Percentiles rank a stretch among this genome's conserved stretches.
Evolutionary conservation across 352 stramenopile species (phyloP).

Genomic region (Phytophthora sp.): DNA sequence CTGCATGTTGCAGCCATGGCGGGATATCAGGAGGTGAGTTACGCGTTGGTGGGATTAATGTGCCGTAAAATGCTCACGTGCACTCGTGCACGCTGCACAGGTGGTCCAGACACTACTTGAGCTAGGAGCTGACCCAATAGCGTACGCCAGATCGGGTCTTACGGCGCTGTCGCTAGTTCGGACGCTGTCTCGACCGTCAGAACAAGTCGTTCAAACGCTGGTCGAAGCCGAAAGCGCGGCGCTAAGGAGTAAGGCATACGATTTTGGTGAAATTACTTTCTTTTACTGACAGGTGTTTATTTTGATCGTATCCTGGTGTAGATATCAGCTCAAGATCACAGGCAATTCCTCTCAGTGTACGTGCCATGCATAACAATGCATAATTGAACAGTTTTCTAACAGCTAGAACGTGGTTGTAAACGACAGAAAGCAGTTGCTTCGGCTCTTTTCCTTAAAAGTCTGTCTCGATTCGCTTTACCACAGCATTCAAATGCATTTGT

Average conservation of each 20-base stretch:
- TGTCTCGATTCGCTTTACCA: constrained; percentile 35
- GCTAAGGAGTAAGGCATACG: constrained; percentile 25
- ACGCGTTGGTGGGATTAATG: not conserved
- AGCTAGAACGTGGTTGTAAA: not conserved
- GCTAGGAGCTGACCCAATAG: constrained; percentile 49
- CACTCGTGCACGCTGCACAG: constrained; percentile 13
- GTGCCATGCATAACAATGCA: not conserved
- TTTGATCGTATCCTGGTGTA: constrained; percentile 4
- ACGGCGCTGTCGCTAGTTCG: constrained; percentile 72
- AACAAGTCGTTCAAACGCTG: constrained; percentile 71
- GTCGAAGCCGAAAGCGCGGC: constrained; percentile 48
- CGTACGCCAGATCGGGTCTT: constrained; percentile 63
- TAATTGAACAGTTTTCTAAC: not conserved
- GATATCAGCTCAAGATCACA: constrained; percentile 21
- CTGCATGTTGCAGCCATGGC: constrained; percentile 78
- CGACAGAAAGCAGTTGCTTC: constrained; percentile 55
- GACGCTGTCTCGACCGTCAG: constrained; percentile 63
- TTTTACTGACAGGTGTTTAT: not conserved
- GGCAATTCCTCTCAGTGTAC: constrained; percentile 28
- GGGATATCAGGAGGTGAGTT: constrained; percentile 55
- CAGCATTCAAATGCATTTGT: constrained; percentile 30
- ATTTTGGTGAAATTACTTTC: too few relatives aligned
- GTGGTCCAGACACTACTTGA: constrained; percentile 63
- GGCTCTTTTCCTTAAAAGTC: constrained; percentile 43
- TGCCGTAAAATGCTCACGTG: constrained; percentile 1